Evolutionary conservation across 345 rosid species (phyloP), one percentile per base, ranked within the genome.

Genomic region (Garcia nutans): DNA sequence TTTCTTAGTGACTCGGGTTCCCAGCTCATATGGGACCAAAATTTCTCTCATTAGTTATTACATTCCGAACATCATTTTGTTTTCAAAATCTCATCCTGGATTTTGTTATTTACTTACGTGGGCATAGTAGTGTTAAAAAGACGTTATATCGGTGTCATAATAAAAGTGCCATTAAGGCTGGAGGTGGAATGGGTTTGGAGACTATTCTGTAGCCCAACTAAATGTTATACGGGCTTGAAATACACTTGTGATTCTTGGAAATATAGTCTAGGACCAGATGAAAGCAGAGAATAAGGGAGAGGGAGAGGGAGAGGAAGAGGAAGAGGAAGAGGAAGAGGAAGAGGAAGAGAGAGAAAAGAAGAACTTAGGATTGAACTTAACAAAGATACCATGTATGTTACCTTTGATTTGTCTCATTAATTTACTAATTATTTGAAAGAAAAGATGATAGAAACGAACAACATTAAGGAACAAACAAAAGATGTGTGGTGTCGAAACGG

Each of bases 21-120:
- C 58, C 73, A 54, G 42, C 61, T 70, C 59, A 52, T 20, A 50
- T 47, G 61, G 73, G 61, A 54, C 61, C 73, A 2, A n/a, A 8
- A 52, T 54, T 17, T 8, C 73, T 10, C 7, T 54, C n/a, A 54
- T 54, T 54, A 17, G 8, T 28, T 61, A 28, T 70, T 54, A 17
- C 4, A 33, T 70, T 54, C 26, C 13, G 19, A 54, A 33, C 45
- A 54, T 50, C 55, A 22, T 23, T 72, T 42, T 23, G 31, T 58
- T 72, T 58, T 16, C 55, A 59, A 42, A 23, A 72, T 72, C 49
- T 44, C 20, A 41, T 58, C 41, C 55, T 72, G n/a, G 75, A 58
- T 45, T 58, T 72, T 72, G 66, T 41, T 11, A 33, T 41, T 56
- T 72, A 72, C 66, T 42, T 72, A 44, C 37, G 15, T 33, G 65